Evolutionary conservation across 306 rosid genomes (phyloP).

Genomic region (Sindora glabra): DNA sequence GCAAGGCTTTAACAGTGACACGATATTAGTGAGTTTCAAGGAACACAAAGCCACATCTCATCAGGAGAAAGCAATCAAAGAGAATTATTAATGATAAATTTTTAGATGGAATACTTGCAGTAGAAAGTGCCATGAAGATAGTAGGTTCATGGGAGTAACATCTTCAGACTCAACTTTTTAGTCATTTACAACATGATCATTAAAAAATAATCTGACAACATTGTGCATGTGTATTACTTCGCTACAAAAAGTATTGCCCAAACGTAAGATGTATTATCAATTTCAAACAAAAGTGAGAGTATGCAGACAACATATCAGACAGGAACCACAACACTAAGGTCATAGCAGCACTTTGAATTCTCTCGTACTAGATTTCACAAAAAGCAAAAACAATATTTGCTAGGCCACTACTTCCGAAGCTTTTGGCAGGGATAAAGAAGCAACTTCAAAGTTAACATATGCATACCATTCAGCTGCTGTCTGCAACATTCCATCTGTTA

Average conservation of each 20-base stretch:
- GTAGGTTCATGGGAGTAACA: constrained; percentile 6
- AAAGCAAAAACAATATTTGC: constrained; percentile 9
- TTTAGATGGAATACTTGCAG: not conserved
- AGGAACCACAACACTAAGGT: constrained; percentile 5
- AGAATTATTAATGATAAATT: not conserved
- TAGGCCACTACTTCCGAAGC: not conserved
- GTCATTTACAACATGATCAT: not conserved
- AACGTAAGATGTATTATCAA: not conserved
- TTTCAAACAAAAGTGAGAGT: constrained; percentile 5
- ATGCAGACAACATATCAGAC: not conserved
- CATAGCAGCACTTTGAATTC: constrained; percentile 1
- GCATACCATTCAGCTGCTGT: constrained; percentile 95
- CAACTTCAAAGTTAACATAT: not conserved
- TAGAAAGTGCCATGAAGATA: not conserved
- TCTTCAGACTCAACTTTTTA: not conserved
- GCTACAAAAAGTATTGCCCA: not conserved
- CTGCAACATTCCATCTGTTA: constrained; percentile 93
- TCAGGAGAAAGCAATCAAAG: not conserved
- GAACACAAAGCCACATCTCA: constrained; percentile 3
- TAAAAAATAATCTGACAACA: not conserved
- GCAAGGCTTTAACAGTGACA: constrained; percentile 71
- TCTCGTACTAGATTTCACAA: not conserved
- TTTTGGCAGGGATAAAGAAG: not conserved
- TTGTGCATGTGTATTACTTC: not conserved
- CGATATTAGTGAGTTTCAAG: constrained; percentile 26